Evolutionary conservation across 192 early-diverging fungal species (phyloP).

Genomic region (Globomyces pollinis-pini): DNA sequence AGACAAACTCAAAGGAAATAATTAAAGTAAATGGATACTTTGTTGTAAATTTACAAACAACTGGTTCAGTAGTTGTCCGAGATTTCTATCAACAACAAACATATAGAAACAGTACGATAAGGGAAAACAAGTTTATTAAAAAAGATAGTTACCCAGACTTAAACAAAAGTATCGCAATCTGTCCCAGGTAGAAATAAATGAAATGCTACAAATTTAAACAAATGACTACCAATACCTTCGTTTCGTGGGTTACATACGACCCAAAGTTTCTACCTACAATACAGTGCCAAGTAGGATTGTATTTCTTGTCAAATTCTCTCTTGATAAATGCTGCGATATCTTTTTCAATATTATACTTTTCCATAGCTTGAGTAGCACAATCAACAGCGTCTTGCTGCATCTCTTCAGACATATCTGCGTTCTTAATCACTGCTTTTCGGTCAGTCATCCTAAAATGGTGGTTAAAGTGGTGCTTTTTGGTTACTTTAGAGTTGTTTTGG

Average conservation of each 20-base stretch:
- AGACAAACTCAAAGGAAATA: neutral
- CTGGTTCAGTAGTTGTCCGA: neutral
- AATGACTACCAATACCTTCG: slow-evolving; percentile 44
- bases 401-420: slow-evolving; percentile 95
- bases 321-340: slow-evolving; percentile 98
- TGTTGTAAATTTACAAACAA: neutral
- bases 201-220: slow-evolving; percentile 67
- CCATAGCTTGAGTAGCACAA: slow-evolving; percentile 68
- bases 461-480: neutral
- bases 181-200: slow-evolving; percentile 96
- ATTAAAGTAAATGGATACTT: neutral
- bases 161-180: slow-evolving; percentile 91
- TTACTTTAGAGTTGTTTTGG: neutral
- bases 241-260: slow-evolving; percentile 93
- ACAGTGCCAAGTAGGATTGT: slow-evolving; percentile 96
- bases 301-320: slow-evolving; percentile 97
- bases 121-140: neutral
- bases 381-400: slow-evolving; percentile 88
- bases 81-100: neutral
- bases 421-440: slow-evolving; percentile 87
- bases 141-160: slow-evolving; percentile 36
- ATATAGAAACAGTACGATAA: neutral
- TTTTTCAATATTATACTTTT: slow-evolving; percentile 94
- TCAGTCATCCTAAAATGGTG: slow-evolving; percentile 59
- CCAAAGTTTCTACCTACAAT: slow-evolving; percentile 99